A percentile compares a stretch with the other conserved stretches of the same genome.
Evolutionary conservation across 352 stramenopile species (phyloP).

Genomic region (Pythium plurisporium): DNA sequence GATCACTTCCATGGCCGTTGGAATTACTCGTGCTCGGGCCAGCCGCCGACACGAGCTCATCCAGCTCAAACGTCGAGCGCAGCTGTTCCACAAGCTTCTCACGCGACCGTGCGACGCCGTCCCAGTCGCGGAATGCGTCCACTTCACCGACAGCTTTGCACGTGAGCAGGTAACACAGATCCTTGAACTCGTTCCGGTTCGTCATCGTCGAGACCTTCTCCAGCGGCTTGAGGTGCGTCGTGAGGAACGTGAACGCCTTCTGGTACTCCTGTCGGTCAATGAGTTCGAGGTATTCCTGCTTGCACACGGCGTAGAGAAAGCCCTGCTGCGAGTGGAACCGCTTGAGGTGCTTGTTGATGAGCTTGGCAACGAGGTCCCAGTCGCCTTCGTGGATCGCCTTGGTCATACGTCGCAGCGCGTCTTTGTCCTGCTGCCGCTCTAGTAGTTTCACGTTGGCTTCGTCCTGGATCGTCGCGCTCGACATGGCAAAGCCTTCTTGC

Average conservation of each 20-base stretch:
- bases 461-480: constrained; percentile 83
- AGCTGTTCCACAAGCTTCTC: constrained; percentile 86
- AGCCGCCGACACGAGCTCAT: constrained; percentile 50
- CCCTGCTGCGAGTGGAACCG: constrained; percentile 80
- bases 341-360: constrained; percentile 77
- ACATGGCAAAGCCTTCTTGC: constrained; percentile 72
- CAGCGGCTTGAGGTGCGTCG: constrained; percentile 83
- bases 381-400: constrained; percentile 79
- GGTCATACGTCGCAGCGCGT: constrained; percentile 66
- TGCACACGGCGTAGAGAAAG: constrained; percentile 87
- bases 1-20: not conserved
- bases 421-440: constrained; percentile 64
- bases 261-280: constrained; percentile 88
- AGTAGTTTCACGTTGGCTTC: constrained; percentile 83
- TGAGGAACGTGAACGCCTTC: constrained; percentile 88
- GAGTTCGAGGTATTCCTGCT: constrained; percentile 87
- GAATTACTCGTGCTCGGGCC: not conserved
- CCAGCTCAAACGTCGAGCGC: constrained; percentile 73
- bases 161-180: constrained; percentile 87
- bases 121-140: constrained; percentile 81
- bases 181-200: constrained; percentile 84
- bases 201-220: constrained; percentile 72
- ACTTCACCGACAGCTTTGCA: constrained; percentile 85
- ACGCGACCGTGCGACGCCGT: constrained; percentile 67
- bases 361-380: constrained; percentile 82